Conservation (phyloP, 2,329 filamentous ascomycete species). For the Colletotrichum sp. region DNA sequence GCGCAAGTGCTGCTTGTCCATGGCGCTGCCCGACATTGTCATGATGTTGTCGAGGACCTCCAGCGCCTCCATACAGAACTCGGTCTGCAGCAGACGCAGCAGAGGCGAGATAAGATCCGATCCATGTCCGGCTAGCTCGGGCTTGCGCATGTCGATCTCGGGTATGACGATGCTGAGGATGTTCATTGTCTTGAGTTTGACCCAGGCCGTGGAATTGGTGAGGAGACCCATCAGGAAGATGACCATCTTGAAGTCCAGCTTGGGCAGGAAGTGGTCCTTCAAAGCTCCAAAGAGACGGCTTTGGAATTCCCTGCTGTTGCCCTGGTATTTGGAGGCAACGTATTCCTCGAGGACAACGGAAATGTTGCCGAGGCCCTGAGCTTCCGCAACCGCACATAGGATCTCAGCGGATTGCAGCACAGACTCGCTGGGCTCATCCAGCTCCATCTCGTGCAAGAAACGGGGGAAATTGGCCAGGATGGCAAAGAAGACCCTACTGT, state of each 20-base stretch:
- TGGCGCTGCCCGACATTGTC: constrained; percentile 87
- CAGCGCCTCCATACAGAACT: constrained; percentile 90
- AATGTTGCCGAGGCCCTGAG: constrained; percentile 71
- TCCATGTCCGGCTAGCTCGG: constrained; percentile 87
- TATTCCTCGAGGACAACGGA: constrained; percentile 74
- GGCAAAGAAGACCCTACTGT: constrained; percentile 82
- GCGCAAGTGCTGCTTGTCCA: constrained; percentile 91
- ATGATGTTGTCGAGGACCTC: constrained; percentile 95
- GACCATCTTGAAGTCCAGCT: constrained; percentile 82
- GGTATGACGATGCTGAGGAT: constrained; percentile 85
- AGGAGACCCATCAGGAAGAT: constrained; percentile 91
- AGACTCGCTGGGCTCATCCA: constrained; percentile 58
- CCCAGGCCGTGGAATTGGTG: constrained; percentile 87
- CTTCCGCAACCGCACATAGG: constrained; percentile 75
- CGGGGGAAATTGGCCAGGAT: constrained; percentile 91
- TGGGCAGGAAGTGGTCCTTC: constrained; percentile 79
- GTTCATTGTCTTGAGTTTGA: constrained; percentile 92
- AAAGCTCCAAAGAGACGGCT: constrained; percentile 75
- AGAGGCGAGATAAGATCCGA: constrained; percentile 95
- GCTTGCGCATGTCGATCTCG: constrained; percentile 90
- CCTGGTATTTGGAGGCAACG: constrained; percentile 67
- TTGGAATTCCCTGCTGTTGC: constrained; percentile 76
- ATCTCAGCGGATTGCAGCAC: constrained; percentile 69
- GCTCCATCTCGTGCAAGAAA: constrained; percentile 81
- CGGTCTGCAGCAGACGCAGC: constrained; percentile 86